Percentiles rank a stretch among this genome's conserved stretches.
phyloP scores from a whole-genome alignment of 2,329 filamentous ascomycete species.

The Camptophora hylomeconis region DNA sequence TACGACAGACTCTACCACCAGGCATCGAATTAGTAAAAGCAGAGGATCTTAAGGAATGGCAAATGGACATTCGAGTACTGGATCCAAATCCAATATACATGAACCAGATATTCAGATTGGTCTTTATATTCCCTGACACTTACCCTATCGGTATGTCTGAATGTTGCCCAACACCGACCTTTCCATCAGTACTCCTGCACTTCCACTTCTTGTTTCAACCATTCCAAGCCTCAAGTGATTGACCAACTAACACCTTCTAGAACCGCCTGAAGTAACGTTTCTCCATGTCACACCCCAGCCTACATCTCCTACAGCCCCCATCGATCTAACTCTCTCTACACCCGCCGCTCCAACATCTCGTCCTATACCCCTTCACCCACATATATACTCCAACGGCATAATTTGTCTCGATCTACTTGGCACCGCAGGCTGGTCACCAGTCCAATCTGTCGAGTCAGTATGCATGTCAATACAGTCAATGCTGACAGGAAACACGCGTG shows the following conservation, averaged over 20 bases:
- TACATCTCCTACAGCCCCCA: conserved; percentile 5
- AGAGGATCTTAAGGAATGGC: conserved; percentile 79
- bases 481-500: conserved; percentile 86
- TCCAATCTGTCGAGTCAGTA: conserved; percentile 92
- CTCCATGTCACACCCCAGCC: conserved; percentile 39
- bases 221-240: too few relatives aligned
- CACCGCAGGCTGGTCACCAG: conserved; percentile 80
- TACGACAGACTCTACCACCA: conserved; percentile 45
- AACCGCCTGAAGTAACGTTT: conserved; percentile 91
- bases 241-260: too few relatives aligned
- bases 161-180: too few relatives aligned
- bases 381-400: conserved; percentile 97
- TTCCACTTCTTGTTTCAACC: too few relatives aligned
- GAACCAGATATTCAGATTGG: conserved; percentile 66
- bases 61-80: conserved; percentile 80
- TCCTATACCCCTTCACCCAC: conserved; percentile 82
- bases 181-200: too few relatives aligned
- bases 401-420: conserved; percentile 93
- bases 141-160: conserved; percentile 72
- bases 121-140: conserved; percentile 68
- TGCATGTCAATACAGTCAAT: conserved; percentile 98
- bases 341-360: conserved; percentile 20
- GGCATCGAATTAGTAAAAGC: conserved; percentile 69
- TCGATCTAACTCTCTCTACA: conserved; percentile 4
- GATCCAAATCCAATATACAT: conserved; percentile 83